phyloP scores from a whole-genome alignment of 1,284 basidiomycete genomes.

The Naganishia sp. region DNA sequence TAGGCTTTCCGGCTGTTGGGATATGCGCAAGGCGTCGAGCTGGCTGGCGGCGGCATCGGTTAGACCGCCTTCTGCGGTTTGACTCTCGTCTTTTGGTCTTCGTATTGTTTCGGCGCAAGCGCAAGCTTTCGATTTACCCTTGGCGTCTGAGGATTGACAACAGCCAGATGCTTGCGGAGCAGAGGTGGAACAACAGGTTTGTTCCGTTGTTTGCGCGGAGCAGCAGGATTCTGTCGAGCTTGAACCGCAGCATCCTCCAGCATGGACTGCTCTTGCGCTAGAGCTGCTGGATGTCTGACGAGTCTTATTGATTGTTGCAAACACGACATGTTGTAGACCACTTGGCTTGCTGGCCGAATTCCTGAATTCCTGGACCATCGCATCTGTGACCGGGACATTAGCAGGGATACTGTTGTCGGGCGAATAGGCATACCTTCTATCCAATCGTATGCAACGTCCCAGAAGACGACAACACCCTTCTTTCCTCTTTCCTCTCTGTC shows the following conservation, averaged over 20 bases:
- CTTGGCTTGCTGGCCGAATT: conserved; percentile 23
- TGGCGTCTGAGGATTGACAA: background rate
- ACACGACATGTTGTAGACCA: conserved; percentile 36
- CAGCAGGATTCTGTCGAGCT: conserved; percentile 5
- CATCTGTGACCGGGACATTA: conserved; percentile 33
- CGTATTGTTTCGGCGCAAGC: background rate
- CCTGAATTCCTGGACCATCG: conserved; percentile 38
- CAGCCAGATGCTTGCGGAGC: background rate
- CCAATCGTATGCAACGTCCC: conserved; percentile 82
- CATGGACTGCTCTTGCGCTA: conserved; percentile 1
- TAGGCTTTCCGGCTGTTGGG: conserved; percentile 36
- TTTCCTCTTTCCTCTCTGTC: conserved; percentile 34
- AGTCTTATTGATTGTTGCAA: conserved; percentile 31
- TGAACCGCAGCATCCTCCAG: conserved; percentile 4
- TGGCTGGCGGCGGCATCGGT: background rate
- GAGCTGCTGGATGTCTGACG: background rate
- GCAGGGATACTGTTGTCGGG: conserved; percentile 40
- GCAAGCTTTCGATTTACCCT: background rate
- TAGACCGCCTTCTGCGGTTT: too few relatives aligned
- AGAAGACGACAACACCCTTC: conserved; percentile 62
- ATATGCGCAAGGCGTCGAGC: conserved; percentile 6
- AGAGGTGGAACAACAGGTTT: background rate
- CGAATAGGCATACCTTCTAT: conserved; percentile 58
- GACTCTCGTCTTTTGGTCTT: background rate
- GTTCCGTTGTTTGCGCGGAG: background rate